phyloP scores from a whole-genome alignment of 192 early-diverging fungal species.

The Gorgonomyces haynaldii region DNA sequence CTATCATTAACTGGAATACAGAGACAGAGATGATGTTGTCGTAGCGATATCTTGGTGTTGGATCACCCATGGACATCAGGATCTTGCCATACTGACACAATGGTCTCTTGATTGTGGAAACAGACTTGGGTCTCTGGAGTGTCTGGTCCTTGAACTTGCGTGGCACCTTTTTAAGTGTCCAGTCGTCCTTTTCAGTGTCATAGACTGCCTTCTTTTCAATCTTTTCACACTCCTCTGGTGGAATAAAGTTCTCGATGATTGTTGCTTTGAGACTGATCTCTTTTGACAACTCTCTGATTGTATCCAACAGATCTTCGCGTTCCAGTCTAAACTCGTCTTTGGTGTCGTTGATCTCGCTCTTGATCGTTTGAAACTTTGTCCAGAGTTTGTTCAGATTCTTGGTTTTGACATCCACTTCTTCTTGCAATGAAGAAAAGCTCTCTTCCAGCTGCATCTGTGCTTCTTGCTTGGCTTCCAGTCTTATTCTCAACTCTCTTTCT shows the following conservation, averaged over 20 bases:
- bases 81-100: constrained; percentile 37
- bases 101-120: constrained; percentile 24
- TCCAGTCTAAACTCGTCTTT: constrained; percentile 51
- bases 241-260: constrained; percentile 50
- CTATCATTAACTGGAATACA: constrained; percentile 18
- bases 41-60: constrained; percentile 20
- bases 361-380: constrained; percentile 36
- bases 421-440: constrained; percentile 46
- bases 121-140: constrained; percentile 25
- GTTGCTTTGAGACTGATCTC: constrained; percentile 42
- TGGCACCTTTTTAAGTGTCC: constrained; percentile 28
- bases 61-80: constrained; percentile 27
- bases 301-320: constrained; percentile 47
- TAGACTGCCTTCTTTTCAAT: constrained; percentile 36
- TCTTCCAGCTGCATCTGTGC: constrained; percentile 48
- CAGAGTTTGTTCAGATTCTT: constrained; percentile 52
- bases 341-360: constrained; percentile 44
- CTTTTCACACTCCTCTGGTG: constrained; percentile 35
- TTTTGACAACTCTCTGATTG: constrained; percentile 42
- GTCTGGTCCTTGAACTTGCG: constrained; percentile 25
- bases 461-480: constrained; percentile 43
- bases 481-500: constrained; percentile 34
- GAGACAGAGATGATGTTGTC: constrained; percentile 40
- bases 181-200: constrained; percentile 44
- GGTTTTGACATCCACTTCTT: constrained; percentile 53